A percentile compares a stretch with the other conserved stretches of the same genome.
These are phyloP conservation scores for Psilocybe cubensis DNA, from an alignment of 768 basidiomycete genomes.

Conservation along the genomic window DNA sequence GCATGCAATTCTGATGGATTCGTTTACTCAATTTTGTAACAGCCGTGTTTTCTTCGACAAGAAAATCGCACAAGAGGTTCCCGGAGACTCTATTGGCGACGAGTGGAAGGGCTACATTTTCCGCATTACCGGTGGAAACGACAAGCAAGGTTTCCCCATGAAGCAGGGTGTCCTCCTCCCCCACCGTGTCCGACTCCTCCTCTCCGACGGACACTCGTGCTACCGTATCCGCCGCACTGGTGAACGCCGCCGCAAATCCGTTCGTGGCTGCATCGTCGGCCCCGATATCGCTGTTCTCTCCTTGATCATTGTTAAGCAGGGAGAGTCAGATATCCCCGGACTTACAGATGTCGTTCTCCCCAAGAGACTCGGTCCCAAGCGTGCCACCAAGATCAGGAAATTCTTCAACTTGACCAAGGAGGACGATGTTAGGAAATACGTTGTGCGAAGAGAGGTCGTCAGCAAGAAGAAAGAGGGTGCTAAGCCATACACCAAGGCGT, in stretches of 20 bases:
- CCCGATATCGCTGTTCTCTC: conserved; percentile 95
- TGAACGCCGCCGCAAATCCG: conserved; percentile 98
- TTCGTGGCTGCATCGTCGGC: conserved; percentile 97
- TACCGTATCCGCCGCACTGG: conserved; percentile 91
- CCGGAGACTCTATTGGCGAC: conserved; percentile 88
- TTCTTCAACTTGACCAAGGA: conserved; percentile 99
- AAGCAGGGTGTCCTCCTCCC: conserved; percentile 98
- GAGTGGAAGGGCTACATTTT: conserved; percentile 98
- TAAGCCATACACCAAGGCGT: conserved; percentile 98
- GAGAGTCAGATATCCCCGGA: conserved; percentile 86
- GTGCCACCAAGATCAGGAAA: conserved; percentile 93
- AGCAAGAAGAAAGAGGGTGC: conserved; percentile 86
- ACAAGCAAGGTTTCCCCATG: conserved; percentile 99
- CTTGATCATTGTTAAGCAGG: conserved; percentile 95
- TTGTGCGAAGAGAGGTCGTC: conserved; percentile 89
- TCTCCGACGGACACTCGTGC: conserved; percentile 97
- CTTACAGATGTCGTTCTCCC: conserved; percentile 92
- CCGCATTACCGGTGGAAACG: conserved; percentile 97
- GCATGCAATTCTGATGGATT: not conserved
- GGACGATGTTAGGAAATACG: conserved; percentile 98
- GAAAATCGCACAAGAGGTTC: conserved; percentile 94
- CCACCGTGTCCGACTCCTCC: conserved; percentile 91
- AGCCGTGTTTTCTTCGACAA: conserved; percentile 98
- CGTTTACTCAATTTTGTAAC: not conserved
- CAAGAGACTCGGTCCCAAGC: conserved; percentile 96